These are phyloP conservation scores for Xylariaceae sp. DNA, from an alignment of 2,329 filamentous ascomycete species.

Conservation along the genomic window DNA sequence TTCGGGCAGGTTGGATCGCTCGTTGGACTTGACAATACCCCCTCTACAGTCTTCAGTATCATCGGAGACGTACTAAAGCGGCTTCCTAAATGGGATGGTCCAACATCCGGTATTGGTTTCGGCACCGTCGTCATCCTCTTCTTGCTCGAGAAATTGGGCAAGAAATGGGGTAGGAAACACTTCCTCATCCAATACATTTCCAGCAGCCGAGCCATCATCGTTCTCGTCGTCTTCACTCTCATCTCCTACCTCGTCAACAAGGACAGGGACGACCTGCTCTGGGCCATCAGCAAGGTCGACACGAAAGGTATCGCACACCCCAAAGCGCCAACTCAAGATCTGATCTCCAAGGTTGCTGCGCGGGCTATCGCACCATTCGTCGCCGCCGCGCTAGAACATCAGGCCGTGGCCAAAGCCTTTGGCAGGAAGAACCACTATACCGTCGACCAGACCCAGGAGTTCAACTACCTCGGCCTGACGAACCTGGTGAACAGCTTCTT, in stretches of 20 bases:
- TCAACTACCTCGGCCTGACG: conserved; percentile 66
- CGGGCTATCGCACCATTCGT: conserved; percentile 67
- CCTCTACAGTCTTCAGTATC: conserved; percentile 59
- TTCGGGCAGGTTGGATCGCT: conserved; percentile 69
- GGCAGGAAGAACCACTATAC: conserved; percentile 67
- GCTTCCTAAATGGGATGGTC: conserved; percentile 62
- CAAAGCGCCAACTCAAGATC: conserved; percentile 51
- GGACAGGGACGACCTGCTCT: conserved; percentile 57
- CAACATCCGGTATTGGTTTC: conserved; percentile 66
- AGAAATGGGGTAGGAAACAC: conserved; percentile 64
- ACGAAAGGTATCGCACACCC: conserved; percentile 61
- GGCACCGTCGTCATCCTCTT: conserved; percentile 62
- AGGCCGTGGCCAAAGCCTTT: conserved; percentile 70
- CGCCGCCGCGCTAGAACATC: conserved; percentile 66
- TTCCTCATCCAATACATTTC: conserved; percentile 64
- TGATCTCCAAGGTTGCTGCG: conserved; percentile 60
- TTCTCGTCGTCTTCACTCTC: conserved; percentile 67
- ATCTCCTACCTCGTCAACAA: conserved; percentile 69
- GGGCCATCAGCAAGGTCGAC: conserved; percentile 63
- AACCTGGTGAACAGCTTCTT: conserved; percentile 72
- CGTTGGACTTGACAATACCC: conserved; percentile 60
- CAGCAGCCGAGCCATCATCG: conserved; percentile 66
- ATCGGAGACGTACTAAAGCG: conserved; percentile 65
- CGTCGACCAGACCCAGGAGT: conserved; percentile 69
- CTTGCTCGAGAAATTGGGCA: conserved; percentile 63